phyloP scores from a whole-genome alignment of 2,329 filamentous ascomycete genomes.

The Pestalotiopsis sp. region DNA sequence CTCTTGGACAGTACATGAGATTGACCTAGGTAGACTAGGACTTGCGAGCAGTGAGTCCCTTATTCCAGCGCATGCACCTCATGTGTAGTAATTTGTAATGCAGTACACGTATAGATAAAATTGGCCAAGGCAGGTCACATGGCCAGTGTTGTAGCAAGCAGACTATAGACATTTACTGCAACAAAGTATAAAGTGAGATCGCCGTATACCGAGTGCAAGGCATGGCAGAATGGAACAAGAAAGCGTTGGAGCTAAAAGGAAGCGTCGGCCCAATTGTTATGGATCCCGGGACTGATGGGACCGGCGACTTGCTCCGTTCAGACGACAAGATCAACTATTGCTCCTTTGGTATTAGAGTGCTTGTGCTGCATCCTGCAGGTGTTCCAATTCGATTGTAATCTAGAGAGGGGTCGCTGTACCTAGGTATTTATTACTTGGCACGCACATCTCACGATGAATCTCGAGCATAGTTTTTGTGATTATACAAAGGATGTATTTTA shows the following conservation, averaged over 20 bases:
- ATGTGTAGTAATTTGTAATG: too few relatives aligned
- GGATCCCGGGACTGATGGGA: conserved; percentile 7
- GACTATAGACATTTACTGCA: too few relatives aligned
- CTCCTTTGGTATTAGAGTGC: conserved; percentile 31
- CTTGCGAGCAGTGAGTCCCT: too few relatives aligned
- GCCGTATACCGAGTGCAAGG: neutral
- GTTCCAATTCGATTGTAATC: conserved; percentile 20
- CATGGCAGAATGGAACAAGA: neutral
- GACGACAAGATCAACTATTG: conserved; percentile 23
- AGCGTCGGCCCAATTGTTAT: conserved; percentile 27
- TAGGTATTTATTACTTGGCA: too few relatives aligned
- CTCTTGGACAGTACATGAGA: neutral
- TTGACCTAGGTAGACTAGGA: neutral
- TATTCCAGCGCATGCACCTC: conserved; percentile 16
- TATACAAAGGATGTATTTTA: too few relatives aligned
- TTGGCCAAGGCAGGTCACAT: too few relatives aligned
- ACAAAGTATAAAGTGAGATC: neutral
- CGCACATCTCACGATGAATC: too few relatives aligned
- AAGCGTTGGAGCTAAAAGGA: conserved; percentile 7
- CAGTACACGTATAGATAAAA: too few relatives aligned
- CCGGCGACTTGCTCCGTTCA: conserved; percentile 26
- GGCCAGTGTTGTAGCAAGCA: too few relatives aligned
- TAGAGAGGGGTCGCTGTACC: conserved; percentile 17
- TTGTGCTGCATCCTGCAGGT: conserved; percentile 23
- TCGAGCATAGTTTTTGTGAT: too few relatives aligned